These are phyloP conservation scores for Euphorbia corollata DNA, from an alignment of 441 rosid species.

Conservation along the genomic window DNA sequence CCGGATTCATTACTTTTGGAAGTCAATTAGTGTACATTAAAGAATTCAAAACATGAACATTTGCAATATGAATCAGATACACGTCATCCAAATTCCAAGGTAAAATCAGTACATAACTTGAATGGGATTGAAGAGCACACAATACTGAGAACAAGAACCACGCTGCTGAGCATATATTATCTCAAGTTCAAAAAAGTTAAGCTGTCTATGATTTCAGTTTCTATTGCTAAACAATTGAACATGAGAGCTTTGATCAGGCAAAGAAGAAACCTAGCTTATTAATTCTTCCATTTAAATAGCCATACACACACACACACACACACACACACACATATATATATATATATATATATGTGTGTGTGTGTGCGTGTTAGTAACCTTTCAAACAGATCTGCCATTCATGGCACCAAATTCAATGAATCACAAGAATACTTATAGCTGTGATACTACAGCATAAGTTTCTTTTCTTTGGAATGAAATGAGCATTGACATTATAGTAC, in stretches of 20 bases:
- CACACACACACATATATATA: too few relatives aligned
- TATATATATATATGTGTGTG: too few relatives aligned
- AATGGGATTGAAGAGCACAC: not conserved
- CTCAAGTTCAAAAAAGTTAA: not conserved
- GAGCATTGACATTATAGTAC: too few relatives aligned
- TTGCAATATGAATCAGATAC: not conserved
- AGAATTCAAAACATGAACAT: not conserved
- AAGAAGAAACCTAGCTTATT: not conserved
- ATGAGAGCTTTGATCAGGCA: not conserved
- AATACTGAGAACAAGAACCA: not conserved
- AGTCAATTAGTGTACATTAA: not conserved
- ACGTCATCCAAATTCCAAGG: not conserved
- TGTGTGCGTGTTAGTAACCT: too few relatives aligned
- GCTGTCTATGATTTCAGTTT: not conserved
- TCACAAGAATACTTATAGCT: too few relatives aligned
- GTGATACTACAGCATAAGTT: too few relatives aligned
- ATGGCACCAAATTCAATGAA: too few relatives aligned
- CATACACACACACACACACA: too few relatives aligned
- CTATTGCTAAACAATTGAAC: not conserved
- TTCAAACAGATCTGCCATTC: too few relatives aligned
- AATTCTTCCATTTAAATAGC: too few relatives aligned
- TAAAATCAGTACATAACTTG: not conserved
- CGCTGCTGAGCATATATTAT: not conserved
- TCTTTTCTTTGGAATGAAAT: too few relatives aligned
- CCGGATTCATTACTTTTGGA: not conserved